Evolutionary conservation across 2,329 filamentous ascomycete species (phyloP).

Genomic region (Stachybotrys echinatus): DNA sequence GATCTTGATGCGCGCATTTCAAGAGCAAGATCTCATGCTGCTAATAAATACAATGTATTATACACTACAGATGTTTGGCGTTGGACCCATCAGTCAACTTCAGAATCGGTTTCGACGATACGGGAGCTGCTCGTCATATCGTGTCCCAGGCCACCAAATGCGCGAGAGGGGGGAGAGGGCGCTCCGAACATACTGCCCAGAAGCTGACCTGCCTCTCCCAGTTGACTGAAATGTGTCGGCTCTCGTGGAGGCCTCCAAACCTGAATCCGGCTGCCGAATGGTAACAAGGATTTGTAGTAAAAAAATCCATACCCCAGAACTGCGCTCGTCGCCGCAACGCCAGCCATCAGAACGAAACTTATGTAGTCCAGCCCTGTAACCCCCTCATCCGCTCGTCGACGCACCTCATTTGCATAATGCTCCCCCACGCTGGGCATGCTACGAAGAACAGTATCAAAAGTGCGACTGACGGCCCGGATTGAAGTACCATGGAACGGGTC

Average conservation of each 20-base stretch:
- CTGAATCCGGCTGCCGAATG: constrained; percentile 40
- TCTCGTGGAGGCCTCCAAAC: constrained; percentile 31
- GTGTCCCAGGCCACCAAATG: not conserved
- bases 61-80: no score
- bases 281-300: constrained; percentile 33
- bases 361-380: constrained; percentile 25
- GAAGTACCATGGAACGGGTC: constrained; percentile 12
- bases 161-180: constrained; percentile 2
- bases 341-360: constrained; percentile 23
- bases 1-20: no score
- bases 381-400: constrained; percentile 26
- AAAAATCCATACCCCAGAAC: constrained; percentile 33
- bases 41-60: not conserved
- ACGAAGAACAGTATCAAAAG: constrained; percentile 27
- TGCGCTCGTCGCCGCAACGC: constrained; percentile 29
- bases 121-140: constrained; percentile 11
- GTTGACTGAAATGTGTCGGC: constrained; percentile 30
- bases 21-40: not conserved
- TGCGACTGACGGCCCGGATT: constrained; percentile 19
- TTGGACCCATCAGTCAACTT: constrained; percentile 30
- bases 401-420: constrained; percentile 29
- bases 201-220: constrained; percentile 43
- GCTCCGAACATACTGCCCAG: constrained; percentile 27
- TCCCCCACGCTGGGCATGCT: constrained; percentile 29
- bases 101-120: constrained; percentile 28